Conservation (phyloP, 139 green algal genomes). For the Chlorella sorokiniana region DNA sequence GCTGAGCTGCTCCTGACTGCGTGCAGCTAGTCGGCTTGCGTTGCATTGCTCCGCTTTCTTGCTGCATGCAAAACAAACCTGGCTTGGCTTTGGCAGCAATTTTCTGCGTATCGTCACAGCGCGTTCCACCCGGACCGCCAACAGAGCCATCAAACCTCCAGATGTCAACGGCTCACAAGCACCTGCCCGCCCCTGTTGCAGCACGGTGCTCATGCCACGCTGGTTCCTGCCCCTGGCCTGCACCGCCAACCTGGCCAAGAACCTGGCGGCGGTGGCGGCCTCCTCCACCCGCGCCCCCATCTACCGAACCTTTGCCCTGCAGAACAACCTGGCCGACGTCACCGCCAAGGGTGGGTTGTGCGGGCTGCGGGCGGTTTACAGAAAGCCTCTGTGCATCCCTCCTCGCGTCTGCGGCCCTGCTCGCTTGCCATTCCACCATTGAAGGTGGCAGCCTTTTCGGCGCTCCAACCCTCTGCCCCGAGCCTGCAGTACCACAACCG, state of each 20-base stretch:
- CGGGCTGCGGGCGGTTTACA: background rate
- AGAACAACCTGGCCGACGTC: constrained; percentile 82
- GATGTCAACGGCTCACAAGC: background rate
- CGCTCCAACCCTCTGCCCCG: no score
- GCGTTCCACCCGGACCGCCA: no score
- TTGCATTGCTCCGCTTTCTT: no score
- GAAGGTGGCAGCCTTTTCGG: no score
- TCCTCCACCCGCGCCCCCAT: constrained; percentile 82
- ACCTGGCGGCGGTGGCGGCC: constrained; percentile 78
- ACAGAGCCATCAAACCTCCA: background rate
- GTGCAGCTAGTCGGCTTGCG: no score
- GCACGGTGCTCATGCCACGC: constrained; percentile 66
- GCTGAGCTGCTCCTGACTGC: no score
- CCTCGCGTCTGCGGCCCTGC: background rate
- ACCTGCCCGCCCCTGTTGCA: background rate
- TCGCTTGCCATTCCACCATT: no score
- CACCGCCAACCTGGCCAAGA: constrained; percentile 85
- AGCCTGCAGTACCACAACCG: no score
- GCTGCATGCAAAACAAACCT: no score
- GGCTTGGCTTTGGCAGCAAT: no score
- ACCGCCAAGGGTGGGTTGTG: constrained; percentile 65
- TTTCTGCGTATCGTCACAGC: no score
- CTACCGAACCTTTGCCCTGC: constrained; percentile 83
- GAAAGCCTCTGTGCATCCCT: no score
- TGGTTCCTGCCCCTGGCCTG: constrained; percentile 86